Base-by-base conservation (phyloP, 2,329 filamentous ascomycete species). In the Alternaria burnsii region DNA sequence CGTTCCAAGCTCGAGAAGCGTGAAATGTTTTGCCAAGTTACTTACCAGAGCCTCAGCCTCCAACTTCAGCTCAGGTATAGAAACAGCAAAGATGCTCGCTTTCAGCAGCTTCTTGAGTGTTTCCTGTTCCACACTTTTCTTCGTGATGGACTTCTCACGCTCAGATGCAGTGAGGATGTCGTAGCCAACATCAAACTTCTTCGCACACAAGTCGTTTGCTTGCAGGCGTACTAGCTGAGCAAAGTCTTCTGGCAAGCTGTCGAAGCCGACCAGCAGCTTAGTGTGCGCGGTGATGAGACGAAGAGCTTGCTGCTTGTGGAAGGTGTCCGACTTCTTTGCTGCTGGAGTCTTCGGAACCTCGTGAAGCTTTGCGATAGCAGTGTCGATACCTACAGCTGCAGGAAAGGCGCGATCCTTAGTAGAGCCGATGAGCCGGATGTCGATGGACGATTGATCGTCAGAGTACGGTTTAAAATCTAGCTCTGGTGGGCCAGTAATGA, bases 231-330 rank as follows among this genome's bases (percentile, higher is more conserved):
- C 86, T 9, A 96, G 84, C 44, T 92, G 87, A 4, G 92, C 89
- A 65, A 98, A 87, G 66, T 99, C 94, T 8, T 99, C 95, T 0
- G 94, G 94, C 12, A 98, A 83, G 70, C 86, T 90, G 72, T 99
- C 95, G 62, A 88, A 88, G 4, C 95, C 95, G 58, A 99, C 91
- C 55, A 94, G 88, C 32, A 99, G 83, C 81, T 98, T 99, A 53
- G 97, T 83, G 71, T 98, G 94, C 0, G 93, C 87, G 67, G 91
- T 93, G 72, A 99, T 89, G 71, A 98, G 85, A 62, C 93, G 89
- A 68, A 97, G 88, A 0, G 96, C 92, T 79, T 99, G 93, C 73
- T 91, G 91, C 81, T 98, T 98, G 83, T 99, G 97, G 76, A 92
- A 95, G 0, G 83, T 82, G 71, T 98, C 94, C 36, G 91, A 88